Evolutionary conservation across 176 grass and related monocot genomes (phyloP).

Genomic region (Echinochloa phyllopogon): DNA sequence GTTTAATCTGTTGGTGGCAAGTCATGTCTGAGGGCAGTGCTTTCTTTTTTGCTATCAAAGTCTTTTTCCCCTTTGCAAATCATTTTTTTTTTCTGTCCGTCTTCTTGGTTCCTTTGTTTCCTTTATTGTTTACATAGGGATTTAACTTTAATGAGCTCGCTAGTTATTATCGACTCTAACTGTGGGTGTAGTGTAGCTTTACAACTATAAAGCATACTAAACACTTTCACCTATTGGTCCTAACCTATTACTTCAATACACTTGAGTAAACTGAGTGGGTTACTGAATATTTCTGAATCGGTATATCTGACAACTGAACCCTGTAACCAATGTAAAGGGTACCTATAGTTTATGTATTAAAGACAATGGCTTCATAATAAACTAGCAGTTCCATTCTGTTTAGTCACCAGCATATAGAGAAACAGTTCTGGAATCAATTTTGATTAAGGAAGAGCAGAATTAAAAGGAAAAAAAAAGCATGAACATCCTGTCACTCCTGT

Average conservation of each 20-base stretch:
- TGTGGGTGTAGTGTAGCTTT: constrained; percentile 15
- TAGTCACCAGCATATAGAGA: background rate
- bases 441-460: background rate
- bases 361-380: background rate
- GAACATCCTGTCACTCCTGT: background rate
- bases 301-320: background rate
- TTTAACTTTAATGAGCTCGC: background rate
- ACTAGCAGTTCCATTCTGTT: background rate
- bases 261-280: background rate
- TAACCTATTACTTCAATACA: background rate
- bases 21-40: background rate
- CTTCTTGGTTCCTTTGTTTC: background rate
- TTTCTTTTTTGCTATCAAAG: background rate
- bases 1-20: background rate
- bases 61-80: background rate
- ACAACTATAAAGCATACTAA: background rate
- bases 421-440: background rate
- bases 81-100: background rate
- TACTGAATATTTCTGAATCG: background rate
- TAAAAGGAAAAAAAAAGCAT: background rate
- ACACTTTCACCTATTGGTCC: background rate
- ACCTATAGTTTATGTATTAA: background rate
- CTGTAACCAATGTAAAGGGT: background rate
- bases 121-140: background rate
- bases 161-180: constrained; percentile 14